Evolutionary conservation across 768 basidiomycete species (phyloP), one percentile per base, ranked within the genome.

Genomic region (Lactarius deliciosus): DNA sequence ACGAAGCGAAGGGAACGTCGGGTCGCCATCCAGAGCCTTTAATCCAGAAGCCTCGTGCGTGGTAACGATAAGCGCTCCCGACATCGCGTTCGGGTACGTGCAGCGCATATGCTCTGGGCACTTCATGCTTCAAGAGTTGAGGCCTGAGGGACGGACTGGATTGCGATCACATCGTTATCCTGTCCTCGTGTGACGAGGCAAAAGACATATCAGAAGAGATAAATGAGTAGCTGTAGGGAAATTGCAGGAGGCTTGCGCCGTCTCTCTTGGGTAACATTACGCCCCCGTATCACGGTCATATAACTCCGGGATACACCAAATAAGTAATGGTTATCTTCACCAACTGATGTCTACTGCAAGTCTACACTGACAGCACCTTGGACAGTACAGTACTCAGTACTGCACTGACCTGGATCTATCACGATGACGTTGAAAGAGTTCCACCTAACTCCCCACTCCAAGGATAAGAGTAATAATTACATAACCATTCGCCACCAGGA

Each of bases 401-500:
- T 11, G 11, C 13, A 5, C 34, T 34, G 9, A 34, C 34, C 13
- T 13, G 13, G 22, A 15, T 50, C 47, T 50, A 50, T 11, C 22
- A 53, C 13, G 45, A 47, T 22, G 45, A 20, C 10, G 6, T 25
- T 15, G 22, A 28, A 53, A 25, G 50, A 13, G 13, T 13, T 22
- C 25, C 13, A 25, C 50, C 58, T 69, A 72, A 2, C 30, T 40
- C 22, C 68, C 70, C 64, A 76, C 57, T 8, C 83, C 82, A 72
- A 82, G 69, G 5, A 75, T 83, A 53, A 94, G 77, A 45, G 81
- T 82, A 13, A 86, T 81, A 65, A 96, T 80, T 5, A 89, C 92
- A 74, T 94, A 95, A 36, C 83, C 72, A 71, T 96, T 94, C 32
- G 92, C 93, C 9, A 83, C 76, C 9, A 88, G 74, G 28, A 94